Evolutionary conservation across 73 alveolate genomes (phyloP).

Genomic region (Loxodes magnus): DNA sequence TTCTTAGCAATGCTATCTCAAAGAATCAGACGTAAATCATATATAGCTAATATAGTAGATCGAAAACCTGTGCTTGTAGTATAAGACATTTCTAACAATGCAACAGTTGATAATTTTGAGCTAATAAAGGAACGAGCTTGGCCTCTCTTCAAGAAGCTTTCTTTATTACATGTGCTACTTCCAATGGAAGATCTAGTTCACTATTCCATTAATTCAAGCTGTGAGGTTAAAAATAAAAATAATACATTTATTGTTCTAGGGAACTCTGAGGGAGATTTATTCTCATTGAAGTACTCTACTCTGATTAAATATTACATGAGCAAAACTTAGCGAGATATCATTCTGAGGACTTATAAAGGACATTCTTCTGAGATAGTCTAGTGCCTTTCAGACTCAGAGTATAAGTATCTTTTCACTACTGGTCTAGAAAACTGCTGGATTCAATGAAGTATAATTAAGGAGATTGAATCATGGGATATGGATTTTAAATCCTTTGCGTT

Average conservation of each 20-base stretch:
- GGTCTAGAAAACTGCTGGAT: conserved; percentile 22
- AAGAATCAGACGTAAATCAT: background rate
- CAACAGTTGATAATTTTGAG: background rate
- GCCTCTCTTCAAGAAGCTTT: background rate
- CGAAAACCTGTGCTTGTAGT: background rate
- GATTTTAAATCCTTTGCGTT: conserved; percentile 31
- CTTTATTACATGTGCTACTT: background rate
- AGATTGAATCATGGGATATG: conserved; percentile 61
- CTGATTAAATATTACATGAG: background rate
- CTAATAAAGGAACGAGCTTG: background rate
- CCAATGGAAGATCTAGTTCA: background rate
- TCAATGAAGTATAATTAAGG: conserved; percentile 38
- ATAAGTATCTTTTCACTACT: too few relatives aligned
- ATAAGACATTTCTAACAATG: background rate
- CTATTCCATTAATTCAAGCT: background rate
- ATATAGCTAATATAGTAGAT: background rate
- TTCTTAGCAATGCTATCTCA: conserved; percentile 1
- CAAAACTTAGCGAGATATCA: background rate
- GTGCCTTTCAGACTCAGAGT: too few relatives aligned
- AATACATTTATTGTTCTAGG: background rate
- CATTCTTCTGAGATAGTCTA: background rate
- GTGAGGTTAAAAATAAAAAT: background rate
- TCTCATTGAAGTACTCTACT: background rate
- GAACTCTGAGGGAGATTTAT: background rate
- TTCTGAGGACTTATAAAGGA: background rate